Evolutionary conservation across 352 stramenopile species (phyloP), one percentile per base, ranked within the genome.

Genomic region (Aphanomyces euteiches): DNA sequence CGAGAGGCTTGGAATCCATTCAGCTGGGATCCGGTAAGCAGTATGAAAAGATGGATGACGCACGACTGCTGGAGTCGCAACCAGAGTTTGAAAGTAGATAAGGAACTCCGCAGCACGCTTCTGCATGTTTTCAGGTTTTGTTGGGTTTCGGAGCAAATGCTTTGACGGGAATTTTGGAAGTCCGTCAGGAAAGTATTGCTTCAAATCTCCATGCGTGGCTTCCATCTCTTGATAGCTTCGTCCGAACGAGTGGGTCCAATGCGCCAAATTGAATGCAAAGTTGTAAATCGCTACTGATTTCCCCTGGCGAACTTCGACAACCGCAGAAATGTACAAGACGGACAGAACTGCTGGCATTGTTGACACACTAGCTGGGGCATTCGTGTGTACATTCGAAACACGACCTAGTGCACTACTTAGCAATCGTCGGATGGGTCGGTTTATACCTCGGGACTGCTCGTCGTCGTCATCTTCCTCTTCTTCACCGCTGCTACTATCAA

Each of bases 101-200:
- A 86, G 75, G 40, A 93, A 84, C 59, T 94, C 87, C 56, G 90
- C 80, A 2, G 81, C 87, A n/a, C 87, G 84, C 74, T 92, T 94
- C 69, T 89, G 77, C 82, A 94, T 90, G 47, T 92, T 92, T 34
- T 94, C 87, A 0, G 85, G 81, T 64, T 94, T 94, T 13, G 74
- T 88, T 60, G 88, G 89, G 73, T 92, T 93, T 37, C 84, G 85
- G 17, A 88, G 69, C 17, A 78, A 74, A 54, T 94, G 85, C 64
- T 92, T 94, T 0, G 85, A 85, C 13, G 87, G 87, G 58, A 94
- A 91, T 60, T 91, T 94, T 2, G 85, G 87, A 38, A 92, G 71
- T 15, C 37, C 54, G 19, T 41, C 39, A 60, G 3, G 73, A 36
- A 40, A 78, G 77, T 38, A 80, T 81, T 3, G 67, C 61, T 57